Evolutionary conservation across 805 yeast genomes (phyloP).

Genomic region (Cyberlindnera misumaiensis): DNA sequence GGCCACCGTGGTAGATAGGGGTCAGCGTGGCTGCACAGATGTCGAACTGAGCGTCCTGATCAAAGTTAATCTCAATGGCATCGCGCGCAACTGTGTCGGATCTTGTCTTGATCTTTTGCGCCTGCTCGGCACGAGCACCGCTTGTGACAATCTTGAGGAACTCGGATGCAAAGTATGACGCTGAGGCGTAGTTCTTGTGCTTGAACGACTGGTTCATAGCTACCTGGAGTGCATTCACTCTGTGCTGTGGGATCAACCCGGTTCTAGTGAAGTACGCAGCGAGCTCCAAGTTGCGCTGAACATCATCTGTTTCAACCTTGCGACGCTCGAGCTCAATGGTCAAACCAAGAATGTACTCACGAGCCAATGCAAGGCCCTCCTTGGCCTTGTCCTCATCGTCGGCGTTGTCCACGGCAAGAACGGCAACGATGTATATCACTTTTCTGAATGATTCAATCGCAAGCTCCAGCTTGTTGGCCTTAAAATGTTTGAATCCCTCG

Average conservation of each 20-base stretch:
- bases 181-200: slow-evolving; percentile 79
- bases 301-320: slow-evolving; percentile 57
- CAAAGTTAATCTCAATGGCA: slow-evolving; percentile 86
- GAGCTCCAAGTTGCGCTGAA: slow-evolving; percentile 84
- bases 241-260: slow-evolving; percentile 74
- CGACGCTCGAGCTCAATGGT: slow-evolving; percentile 90
- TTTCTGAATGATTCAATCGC: slow-evolving; percentile 78
- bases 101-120: slow-evolving; percentile 70
- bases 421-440: slow-evolving; percentile 67
- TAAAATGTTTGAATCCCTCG: slow-evolving; percentile 77
- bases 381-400: slow-evolving; percentile 73
- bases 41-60: slow-evolving; percentile 85
- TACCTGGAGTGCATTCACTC: slow-evolving; percentile 82
- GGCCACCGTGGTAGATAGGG: slow-evolving; percentile 79
- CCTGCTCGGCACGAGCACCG: slow-evolving; percentile 86
- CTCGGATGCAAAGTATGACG: slow-evolving; percentile 84
- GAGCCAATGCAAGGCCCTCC: slow-evolving; percentile 65
- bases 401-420: slow-evolving; percentile 62
- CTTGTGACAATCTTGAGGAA: slow-evolving; percentile 60
- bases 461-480: slow-evolving; percentile 72
- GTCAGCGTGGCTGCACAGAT: slow-evolving; percentile 83
- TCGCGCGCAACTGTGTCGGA: slow-evolving; percentile 80
- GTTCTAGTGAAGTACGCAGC: slow-evolving; percentile 94
- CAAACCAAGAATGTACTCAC: slow-evolving; percentile 87
- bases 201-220: slow-evolving; percentile 93